These are phyloP conservation scores for Byssoonygena ceratinophila DNA, from an alignment of 2,329 filamentous ascomycete species.

Conservation along the genomic window DNA sequence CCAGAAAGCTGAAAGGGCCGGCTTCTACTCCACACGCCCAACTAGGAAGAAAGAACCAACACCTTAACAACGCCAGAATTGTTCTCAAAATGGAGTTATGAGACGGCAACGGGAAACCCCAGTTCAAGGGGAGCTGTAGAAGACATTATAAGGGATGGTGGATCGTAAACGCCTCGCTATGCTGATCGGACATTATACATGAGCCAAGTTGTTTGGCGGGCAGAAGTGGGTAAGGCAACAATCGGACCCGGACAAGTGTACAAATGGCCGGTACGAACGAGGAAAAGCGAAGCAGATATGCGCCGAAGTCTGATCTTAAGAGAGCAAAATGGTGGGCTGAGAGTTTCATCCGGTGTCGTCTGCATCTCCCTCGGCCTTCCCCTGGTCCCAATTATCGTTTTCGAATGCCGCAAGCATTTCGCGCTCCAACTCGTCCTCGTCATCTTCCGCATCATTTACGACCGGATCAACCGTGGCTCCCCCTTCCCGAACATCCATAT, in stretches of 20 bases:
- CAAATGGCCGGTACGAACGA: not conserved
- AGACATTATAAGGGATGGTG: not conserved
- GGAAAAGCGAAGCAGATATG: not conserved
- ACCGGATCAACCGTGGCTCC: constrained; percentile 10
- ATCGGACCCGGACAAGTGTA: not conserved
- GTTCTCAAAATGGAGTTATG: not conserved
- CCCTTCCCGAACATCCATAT: constrained; percentile 16
- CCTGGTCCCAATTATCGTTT: constrained; percentile 29
- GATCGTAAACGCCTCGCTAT: constrained; percentile 15
- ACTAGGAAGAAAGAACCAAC: not conserved
- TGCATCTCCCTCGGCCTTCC: constrained; percentile 28
- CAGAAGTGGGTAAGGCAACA: not conserved
- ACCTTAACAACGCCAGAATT: not conserved
- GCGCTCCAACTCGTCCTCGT: constrained; percentile 40
- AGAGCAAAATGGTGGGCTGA: not conserved
- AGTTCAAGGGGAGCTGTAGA: no score
- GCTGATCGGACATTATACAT: constrained; percentile 10
- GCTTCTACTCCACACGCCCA: not conserved
- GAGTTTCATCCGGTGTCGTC: constrained; percentile 9
- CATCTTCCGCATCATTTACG: constrained; percentile 20
- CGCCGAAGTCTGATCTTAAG: no score
- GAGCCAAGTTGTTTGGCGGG: not conserved
- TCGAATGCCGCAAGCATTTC: constrained; percentile 54
- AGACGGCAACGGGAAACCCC: not conserved
- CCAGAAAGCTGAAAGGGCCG: not conserved